Evolutionary conservation across 2,329 filamentous ascomycete species (phyloP), one percentile per base, ranked within the genome.

Genomic region (Aspergillus neotritici): DNA sequence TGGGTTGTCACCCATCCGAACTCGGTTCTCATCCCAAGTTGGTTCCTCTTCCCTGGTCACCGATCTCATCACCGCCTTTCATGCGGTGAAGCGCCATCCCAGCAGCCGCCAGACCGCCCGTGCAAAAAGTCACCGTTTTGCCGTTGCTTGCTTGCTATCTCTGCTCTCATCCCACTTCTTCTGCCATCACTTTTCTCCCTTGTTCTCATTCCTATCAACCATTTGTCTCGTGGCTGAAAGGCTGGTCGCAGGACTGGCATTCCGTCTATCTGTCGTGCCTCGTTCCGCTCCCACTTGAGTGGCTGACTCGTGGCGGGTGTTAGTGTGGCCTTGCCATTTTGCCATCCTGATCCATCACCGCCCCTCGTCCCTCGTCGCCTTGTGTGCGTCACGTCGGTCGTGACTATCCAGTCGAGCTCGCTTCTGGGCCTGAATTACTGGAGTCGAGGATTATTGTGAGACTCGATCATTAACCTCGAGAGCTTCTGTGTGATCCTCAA

Each of bases 41-140:
- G 21, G 21, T 25, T 25, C 21, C 21, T 40, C 38, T 40, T 34
- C 39, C 45, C 49, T 45, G 34, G 44, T 56, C 49, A 58, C 55
- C 55, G 55, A 58, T 50, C 46, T 53, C 53, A 64, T 64, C 61
- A 64, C 62, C 62, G 62, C 62, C 62, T 64, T 62, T 55, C 51
- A 55, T 65, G 62, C 62, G 62, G 62, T 65, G 62, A 65, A 62
- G 58, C 50, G 40, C 21, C 51, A 53, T 61, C 53, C 41, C 50
- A 53, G 53, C 44, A 46, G 33, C 38, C 37, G 41, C 48, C 58
- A 63, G 61, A 66, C 64, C 64, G 64, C 64, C 62, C 58, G 48
- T 52, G 47, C 42, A 44, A 54, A 25, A 50, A 51, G 44, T 48
- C 37, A 25, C 43, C 34, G 60, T 66, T 65, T 65, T 65, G 62